Evolutionary conservation across 352 stramenopile species (phyloP).

Genomic region (Phytophthora fragariaefolia): DNA sequence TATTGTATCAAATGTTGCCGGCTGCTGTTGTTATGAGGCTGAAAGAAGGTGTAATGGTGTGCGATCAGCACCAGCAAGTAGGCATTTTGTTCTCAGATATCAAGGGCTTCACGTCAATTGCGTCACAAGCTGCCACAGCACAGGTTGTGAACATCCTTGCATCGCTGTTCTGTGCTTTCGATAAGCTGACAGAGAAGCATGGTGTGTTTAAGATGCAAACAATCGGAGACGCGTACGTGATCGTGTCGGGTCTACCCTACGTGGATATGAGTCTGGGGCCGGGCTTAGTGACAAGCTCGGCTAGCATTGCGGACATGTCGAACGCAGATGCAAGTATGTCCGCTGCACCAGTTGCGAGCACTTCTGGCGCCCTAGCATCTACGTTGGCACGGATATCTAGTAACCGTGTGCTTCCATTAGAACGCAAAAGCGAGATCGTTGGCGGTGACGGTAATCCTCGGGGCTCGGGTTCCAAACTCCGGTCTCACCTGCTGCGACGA

Average conservation of each 20-base stretch:
- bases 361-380: slow-evolving; percentile 1
- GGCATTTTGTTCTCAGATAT: slow-evolving; percentile 93
- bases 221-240: slow-evolving; percentile 94
- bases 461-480: slow-evolving; percentile 19
- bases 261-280: slow-evolving; percentile 84
- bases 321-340: slow-evolving; percentile 26
- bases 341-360: slow-evolving; percentile 10
- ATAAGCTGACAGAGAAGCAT: slow-evolving; percentile 93
- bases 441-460: slow-evolving; percentile 5
- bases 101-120: slow-evolving; percentile 93
- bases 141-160: slow-evolving; percentile 93
- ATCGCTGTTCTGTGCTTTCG: slow-evolving; percentile 92
- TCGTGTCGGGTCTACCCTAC: slow-evolving; percentile 86
- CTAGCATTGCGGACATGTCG: slow-evolving; percentile 31
- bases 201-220: slow-evolving; percentile 95
- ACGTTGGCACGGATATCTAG: slow-evolving; percentile 33
- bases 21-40: slow-evolving; percentile 84
- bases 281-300: slow-evolving; percentile 39
- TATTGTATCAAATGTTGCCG: slow-evolving; percentile 90
- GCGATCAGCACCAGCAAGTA: slow-evolving; percentile 87
- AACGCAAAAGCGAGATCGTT: slow-evolving; percentile 24
- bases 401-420: slow-evolving; percentile 65
- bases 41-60: slow-evolving; percentile 86
- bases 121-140: slow-evolving; percentile 76
- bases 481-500: slow-evolving; percentile 40